Base-by-base conservation (phyloP, 2,329 filamentous ascomycete species). In the Sordariomycetes sp. region DNA sequence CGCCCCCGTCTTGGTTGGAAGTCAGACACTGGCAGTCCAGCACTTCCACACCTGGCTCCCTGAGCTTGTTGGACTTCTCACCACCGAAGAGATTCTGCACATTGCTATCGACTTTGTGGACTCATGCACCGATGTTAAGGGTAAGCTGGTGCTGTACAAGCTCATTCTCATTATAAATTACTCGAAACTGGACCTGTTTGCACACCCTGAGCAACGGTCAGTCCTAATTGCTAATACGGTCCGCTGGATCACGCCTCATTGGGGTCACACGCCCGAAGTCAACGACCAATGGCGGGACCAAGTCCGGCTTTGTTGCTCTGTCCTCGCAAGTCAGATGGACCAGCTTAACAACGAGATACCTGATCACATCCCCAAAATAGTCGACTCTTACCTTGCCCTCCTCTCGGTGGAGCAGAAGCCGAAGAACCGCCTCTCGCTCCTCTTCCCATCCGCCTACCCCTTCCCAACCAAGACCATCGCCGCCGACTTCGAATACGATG, bases 31-130 rank as follows among this genome's bases (percentile, higher is more conserved):
- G 32, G 79, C 93, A 3, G 87, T 96, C 10, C 92, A 98, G 57
- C 86, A 96, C 54, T 94, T 96, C 54, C 90, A 96, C 52, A 84
- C 85, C 0, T 98, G 92, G 92, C 66, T 98, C n/a, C 90, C 92
- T 0, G 90, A 96, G 52, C 74, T 98, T 8, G 70, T 76, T 1
- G 77, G 80, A 2, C 68, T 92, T 24, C 70, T 96, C 50, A 75
- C 72, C 4, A 79, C 81, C 0, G 82, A 87, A 47, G 90, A 96
- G 53, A 90, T 95, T 30, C 65, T 95, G 34, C 82, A 94, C 48
- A 82, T 95, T 42, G 86, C 88, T 26, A 85, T 93, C 41, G 86
- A 90, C 57, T 94, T 96, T 50, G 82, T 96, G 65, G 87, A 95
- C 51, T 86, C 92, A 2, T 95, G 88, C 59, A 75, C 79, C 3